Evolutionary conservation across 2,329 filamentous ascomycete species (phyloP).

Genomic region (Stagonosporopsis tanaceti): DNA sequence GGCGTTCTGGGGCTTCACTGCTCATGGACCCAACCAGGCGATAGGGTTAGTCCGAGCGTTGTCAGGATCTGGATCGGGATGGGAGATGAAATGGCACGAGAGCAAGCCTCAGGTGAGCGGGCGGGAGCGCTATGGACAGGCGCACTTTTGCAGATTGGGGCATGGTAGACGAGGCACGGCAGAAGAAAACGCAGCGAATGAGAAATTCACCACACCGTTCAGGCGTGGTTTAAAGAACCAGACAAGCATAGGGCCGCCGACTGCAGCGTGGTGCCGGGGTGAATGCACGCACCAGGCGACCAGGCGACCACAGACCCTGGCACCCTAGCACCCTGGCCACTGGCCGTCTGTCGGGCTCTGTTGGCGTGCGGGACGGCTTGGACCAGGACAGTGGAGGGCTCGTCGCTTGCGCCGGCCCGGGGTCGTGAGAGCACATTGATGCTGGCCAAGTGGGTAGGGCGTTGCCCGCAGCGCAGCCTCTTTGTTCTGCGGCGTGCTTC

Average conservation of each 20-base stretch:
- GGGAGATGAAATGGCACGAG: conserved; percentile 44
- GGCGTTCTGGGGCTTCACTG: conserved; percentile 45
- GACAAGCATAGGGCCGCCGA: conserved; percentile 43
- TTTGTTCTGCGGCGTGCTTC: conserved; percentile 2
- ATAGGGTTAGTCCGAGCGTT: conserved; percentile 54
- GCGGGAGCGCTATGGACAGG: conserved; percentile 47
- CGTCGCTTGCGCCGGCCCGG: conserved; percentile 49
- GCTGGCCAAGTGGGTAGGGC: conserved; percentile 22
- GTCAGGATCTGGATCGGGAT: conserved; percentile 52
- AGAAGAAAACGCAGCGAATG: conserved; percentile 48
- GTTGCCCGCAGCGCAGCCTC: conserved; percentile 7
- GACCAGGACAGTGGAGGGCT: conserved; percentile 47
- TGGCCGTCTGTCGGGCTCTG: conserved; percentile 45
- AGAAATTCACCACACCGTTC: conserved; percentile 50
- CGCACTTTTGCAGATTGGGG: conserved; percentile 49
- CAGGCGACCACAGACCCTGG: conserved; percentile 16
- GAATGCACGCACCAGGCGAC: conserved; percentile 38
- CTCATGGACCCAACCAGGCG: conserved; percentile 50
- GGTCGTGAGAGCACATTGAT: conserved; percentile 26
- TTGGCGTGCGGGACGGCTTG: conserved; percentile 52
- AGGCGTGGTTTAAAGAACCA: conserved; percentile 41
- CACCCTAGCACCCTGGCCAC: conserved; percentile 37
- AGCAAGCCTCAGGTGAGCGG: conserved; percentile 48
- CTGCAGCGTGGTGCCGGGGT: conserved; percentile 42
- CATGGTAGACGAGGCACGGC: conserved; percentile 51